Evolutionary conservation across 2,329 filamentous ascomycete genomes (phyloP), one percentile per base, ranked within the genome.

Genomic region (Coleophoma cylindrospora): DNA sequence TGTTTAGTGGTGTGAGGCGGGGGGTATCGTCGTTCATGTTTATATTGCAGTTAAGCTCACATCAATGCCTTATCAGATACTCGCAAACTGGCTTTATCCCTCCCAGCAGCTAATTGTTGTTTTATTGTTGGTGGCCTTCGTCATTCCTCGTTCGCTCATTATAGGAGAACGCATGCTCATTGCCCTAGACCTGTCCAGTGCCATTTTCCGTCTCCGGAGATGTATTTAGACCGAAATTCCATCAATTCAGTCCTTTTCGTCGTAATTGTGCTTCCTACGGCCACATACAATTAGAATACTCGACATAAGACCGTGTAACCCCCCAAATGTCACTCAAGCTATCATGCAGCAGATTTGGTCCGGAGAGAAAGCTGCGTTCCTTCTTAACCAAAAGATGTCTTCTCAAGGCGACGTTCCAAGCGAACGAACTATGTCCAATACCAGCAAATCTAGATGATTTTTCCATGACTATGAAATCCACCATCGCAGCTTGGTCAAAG

Each of bases 401-500:
- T 21, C 68, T 62, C 51, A 75, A 56, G 4, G 73, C 74, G 32
- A 77, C 56, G 48, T 70, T 71, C 66, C 71, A 75, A 14, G 68
- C 66, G 49, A 75, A 73, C 55, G 64, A 69, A 54, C 71, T 74
- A 58, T 66, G 67, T n/a, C 67, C 65, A 9, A 70, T 62, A 1
- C 74, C 74, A 1, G 66, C 63, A 48, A 75, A 67, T 15, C 67
- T 57, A 32, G 65, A 67, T 11, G 69, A 66, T n/a, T 69, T 60
- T 46, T 70, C 60, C 57, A 75, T 59, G 7, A 77, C 65, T 59
- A 75, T 70, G 58, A 72, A 75, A 61, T 78, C 74, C 4, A 76
- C 68, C 34, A 76, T 60, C 1, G 66, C 68, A 37, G 69, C 67
- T 62, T 77, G 74, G 57, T 76, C 72, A 64, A 66, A 73, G 5